Conservation (phyloP, 2,329 filamentous ascomycete genomes). For the Fusarium sp. region DNA sequence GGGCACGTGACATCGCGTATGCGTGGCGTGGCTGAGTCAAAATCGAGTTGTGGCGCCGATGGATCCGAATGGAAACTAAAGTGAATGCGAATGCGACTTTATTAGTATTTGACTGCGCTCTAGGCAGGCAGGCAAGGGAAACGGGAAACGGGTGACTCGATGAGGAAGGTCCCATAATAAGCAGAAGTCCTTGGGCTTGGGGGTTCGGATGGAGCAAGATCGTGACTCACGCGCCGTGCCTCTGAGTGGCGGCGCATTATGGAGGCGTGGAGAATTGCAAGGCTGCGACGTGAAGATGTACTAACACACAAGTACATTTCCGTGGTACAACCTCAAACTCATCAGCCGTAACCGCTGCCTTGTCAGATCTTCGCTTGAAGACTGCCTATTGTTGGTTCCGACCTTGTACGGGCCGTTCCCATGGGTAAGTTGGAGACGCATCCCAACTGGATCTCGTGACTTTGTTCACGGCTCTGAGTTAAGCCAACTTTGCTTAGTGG, state of each 20-base stretch:
- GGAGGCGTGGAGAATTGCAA: constrained; percentile 42
- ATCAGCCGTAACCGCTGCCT: constrained; percentile 10
- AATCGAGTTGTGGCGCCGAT: constrained; percentile 42
- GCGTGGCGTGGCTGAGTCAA: constrained; percentile 44
- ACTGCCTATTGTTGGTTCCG: constrained; percentile 20
- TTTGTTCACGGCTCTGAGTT: constrained; percentile 39
- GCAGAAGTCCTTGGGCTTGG: constrained; percentile 33
- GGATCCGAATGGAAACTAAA: constrained; percentile 33
- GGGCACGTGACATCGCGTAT: constrained; percentile 49
- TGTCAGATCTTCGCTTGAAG: constrained; percentile 38
- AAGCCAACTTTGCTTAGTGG: constrained; percentile 36
- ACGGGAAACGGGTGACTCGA: constrained; percentile 44
- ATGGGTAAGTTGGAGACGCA: constrained; percentile 18
- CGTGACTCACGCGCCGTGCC: constrained; percentile 46
- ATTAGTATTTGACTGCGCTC: constrained; percentile 46
- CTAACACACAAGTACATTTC: constrained; percentile 26
- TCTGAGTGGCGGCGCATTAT: constrained; percentile 42
- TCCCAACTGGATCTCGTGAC: constrained; percentile 39
- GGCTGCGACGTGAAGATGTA: constrained; percentile 47
- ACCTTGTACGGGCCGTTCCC: constrained; percentile 35
- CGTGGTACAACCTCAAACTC: neutral
- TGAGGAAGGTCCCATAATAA: constrained; percentile 29
- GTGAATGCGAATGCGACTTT: constrained; percentile 34
- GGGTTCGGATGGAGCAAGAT: constrained; percentile 24
- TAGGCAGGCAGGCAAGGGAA: constrained; percentile 47